A percentile compares a stretch with the other conserved stretches of the same genome.
Conservation (phyloP, 345 rosid species). For the Chamaenerion angustifolium region DNA sequence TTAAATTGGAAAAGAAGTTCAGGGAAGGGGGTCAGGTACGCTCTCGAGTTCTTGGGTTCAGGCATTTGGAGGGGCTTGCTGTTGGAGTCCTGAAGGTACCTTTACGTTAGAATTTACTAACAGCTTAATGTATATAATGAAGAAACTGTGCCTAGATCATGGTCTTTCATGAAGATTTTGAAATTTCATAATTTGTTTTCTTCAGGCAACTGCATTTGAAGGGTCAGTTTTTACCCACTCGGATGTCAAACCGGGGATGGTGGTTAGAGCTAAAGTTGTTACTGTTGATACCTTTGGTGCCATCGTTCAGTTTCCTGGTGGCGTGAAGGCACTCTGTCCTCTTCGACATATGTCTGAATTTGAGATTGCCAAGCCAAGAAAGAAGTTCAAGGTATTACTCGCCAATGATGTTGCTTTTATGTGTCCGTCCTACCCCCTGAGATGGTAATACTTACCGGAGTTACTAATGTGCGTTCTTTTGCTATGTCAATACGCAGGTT, state of each 20-base stretch:
- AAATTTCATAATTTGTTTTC: constrained; percentile 5
- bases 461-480: constrained; percentile 6
- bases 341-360: constrained; percentile 89
- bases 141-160: neutral
- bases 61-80: constrained; percentile 91
- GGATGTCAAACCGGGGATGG: constrained; percentile 97
- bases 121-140: constrained; percentile 1
- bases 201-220: constrained; percentile 89
- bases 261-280: constrained; percentile 59
- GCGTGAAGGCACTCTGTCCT: constrained; percentile 95
- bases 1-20: constrained; percentile 61
- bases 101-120: neutral
- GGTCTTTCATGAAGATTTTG: neutral
- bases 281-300: constrained; percentile 81
- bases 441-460: neutral
- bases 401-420: neutral
- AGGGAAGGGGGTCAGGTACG: constrained; percentile 73
- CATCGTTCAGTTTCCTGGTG: constrained; percentile 90
- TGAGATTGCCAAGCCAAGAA: constrained; percentile 73
- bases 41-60: constrained; percentile 68
- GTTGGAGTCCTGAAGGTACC: constrained; percentile 74
- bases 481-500: constrained; percentile 33
- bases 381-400: constrained; percentile 63
- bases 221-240: constrained; percentile 87
- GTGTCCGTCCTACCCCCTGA: neutral